phyloP scores from a whole-genome alignment of 352 stramenopile genomes.

The Phytopythium vexans region DNA sequence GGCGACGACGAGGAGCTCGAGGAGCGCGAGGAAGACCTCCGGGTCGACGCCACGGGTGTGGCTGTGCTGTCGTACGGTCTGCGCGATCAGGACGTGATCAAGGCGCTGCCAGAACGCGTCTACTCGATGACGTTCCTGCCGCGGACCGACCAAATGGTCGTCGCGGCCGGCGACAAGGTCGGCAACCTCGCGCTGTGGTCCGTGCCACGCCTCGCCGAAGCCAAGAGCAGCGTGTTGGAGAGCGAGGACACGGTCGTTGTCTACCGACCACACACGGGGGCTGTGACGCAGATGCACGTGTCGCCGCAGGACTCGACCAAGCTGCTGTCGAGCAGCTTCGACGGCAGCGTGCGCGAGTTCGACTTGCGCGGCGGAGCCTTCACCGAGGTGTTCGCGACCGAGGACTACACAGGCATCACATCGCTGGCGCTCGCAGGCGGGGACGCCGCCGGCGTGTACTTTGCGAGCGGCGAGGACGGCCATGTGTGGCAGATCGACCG shows the following conservation, averaged over 20 bases:
- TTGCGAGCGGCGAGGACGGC: slow-evolving; percentile 67
- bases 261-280: slow-evolving; percentile 63
- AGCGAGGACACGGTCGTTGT: slow-evolving; percentile 33
- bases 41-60: slow-evolving; percentile 35
- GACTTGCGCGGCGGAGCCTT: slow-evolving; percentile 56
- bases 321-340: slow-evolving; percentile 69
- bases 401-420: slow-evolving; percentile 46
- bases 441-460: slow-evolving; percentile 17
- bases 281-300: slow-evolving; percentile 71
- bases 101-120: slow-evolving; percentile 68
- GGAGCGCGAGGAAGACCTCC: slow-evolving; percentile 34
- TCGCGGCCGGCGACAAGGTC: slow-evolving; percentile 71
- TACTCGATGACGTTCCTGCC: slow-evolving; percentile 80
- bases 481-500: slow-evolving; percentile 51
- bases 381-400: slow-evolving; percentile 48
- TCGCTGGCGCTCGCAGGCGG: slow-evolving; percentile 36
- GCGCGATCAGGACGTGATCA: slow-evolving; percentile 53
- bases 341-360: slow-evolving; percentile 64
- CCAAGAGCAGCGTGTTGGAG: slow-evolving; percentile 7
- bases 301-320: slow-evolving; percentile 35
- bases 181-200: slow-evolving; percentile 76
- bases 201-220: slow-evolving; percentile 1
- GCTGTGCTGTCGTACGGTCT: slow-evolving; percentile 49
- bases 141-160: slow-evolving; percentile 50
- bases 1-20: slow-evolving; percentile 23